These are phyloP conservation scores for Cladosporium colombiae DNA, from an alignment of 2,329 filamentous ascomycete species.

Conservation along the genomic window DNA sequence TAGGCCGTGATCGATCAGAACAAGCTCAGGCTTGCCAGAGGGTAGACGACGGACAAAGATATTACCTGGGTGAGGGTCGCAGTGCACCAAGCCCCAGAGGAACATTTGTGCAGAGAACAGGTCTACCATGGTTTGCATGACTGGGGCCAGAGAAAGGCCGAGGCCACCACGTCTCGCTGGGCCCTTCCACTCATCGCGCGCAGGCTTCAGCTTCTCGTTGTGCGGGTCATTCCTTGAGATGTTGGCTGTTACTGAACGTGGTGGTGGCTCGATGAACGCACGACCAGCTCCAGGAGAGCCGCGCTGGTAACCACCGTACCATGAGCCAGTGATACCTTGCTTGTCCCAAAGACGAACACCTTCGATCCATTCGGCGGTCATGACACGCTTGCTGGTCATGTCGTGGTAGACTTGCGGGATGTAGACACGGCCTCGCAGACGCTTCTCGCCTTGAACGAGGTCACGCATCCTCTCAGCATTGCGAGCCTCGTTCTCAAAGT, in stretches of 20 bases:
- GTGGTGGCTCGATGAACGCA: constrained; percentile 57
- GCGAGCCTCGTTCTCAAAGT: constrained; percentile 87
- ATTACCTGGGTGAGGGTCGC: constrained; percentile 95
- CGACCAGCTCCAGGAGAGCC: constrained; percentile 79
- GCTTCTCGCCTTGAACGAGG: constrained; percentile 73
- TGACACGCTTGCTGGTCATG: constrained; percentile 76
- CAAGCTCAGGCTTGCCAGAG: constrained; percentile 80
- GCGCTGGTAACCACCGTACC: constrained; percentile 74
- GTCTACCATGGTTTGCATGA: constrained; percentile 96
- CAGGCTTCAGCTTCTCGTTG: constrained; percentile 71
- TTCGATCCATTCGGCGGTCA: constrained; percentile 98
- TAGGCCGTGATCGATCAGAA: constrained; percentile 94
- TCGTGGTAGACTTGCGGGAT: constrained; percentile 83
- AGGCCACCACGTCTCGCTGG: constrained; percentile 73
- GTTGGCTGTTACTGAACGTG: constrained; percentile 27
- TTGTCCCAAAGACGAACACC: constrained; percentile 93
- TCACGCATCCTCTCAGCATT: constrained; percentile 84
- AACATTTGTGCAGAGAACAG: constrained; percentile 98
- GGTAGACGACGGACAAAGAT: constrained; percentile 90
- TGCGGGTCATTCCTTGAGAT: constrained; percentile 51
- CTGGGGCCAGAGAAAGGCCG: constrained; percentile 76
- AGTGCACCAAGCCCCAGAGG: constrained; percentile 92
- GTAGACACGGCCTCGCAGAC: constrained; percentile 78
- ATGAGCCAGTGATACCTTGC: constrained; percentile 71
- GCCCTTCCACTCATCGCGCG: constrained; percentile 77